A percentile compares a stretch with the other conserved stretches of the same genome.
Evolutionary conservation across 352 stramenopile species (phyloP).

Genomic region (Pythium dissimile): DNA sequence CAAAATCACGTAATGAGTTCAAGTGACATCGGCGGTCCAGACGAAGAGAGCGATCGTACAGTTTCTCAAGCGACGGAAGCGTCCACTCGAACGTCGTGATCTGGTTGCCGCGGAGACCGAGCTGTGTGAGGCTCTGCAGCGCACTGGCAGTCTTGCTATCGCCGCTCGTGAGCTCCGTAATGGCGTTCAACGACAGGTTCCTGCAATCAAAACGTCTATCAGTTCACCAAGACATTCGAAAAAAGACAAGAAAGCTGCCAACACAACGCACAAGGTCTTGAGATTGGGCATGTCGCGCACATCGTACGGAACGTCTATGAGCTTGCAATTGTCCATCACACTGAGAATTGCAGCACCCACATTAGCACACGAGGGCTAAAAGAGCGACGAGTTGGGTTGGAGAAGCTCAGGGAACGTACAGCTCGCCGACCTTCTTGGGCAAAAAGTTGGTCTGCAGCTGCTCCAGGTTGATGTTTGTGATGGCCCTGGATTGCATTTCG

Average conservation of each 20-base stretch:
- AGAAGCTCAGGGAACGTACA: conserved; percentile 23
- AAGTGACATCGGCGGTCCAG: not conserved
- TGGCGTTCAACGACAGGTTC: conserved; percentile 55
- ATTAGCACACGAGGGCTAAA: not conserved
- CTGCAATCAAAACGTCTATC: conserved; percentile 18
- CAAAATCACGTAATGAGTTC: not conserved
- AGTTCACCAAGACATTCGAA: not conserved
- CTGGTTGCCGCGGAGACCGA: conserved; percentile 53
- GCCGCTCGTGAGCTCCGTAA: conserved; percentile 31
- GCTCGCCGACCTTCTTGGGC: conserved; percentile 38
- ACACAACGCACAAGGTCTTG: conserved; percentile 41
- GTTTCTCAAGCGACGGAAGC: conserved; percentile 8
- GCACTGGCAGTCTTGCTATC: conserved; percentile 32
- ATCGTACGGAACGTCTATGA: conserved; percentile 44
- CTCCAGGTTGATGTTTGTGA: conserved; percentile 61
- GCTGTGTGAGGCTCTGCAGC: conserved; percentile 38
- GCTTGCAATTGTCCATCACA: conserved; percentile 67
- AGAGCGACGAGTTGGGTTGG: too few species aligned
- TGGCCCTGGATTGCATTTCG: conserved; percentile 24
- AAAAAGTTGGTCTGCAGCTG: conserved; percentile 44
- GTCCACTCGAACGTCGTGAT: conserved; percentile 43
- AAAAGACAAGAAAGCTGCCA: too few species aligned
- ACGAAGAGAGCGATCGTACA: conserved; percentile 12
- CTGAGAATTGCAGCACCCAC: conserved; percentile 15
- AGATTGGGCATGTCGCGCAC: conserved; percentile 51